A percentile compares a stretch with the other conserved stretches of the same genome.
phyloP scores from a whole-genome alignment of 192 early-diverging fungal genomes.

The Coemansia sp. region DNA sequence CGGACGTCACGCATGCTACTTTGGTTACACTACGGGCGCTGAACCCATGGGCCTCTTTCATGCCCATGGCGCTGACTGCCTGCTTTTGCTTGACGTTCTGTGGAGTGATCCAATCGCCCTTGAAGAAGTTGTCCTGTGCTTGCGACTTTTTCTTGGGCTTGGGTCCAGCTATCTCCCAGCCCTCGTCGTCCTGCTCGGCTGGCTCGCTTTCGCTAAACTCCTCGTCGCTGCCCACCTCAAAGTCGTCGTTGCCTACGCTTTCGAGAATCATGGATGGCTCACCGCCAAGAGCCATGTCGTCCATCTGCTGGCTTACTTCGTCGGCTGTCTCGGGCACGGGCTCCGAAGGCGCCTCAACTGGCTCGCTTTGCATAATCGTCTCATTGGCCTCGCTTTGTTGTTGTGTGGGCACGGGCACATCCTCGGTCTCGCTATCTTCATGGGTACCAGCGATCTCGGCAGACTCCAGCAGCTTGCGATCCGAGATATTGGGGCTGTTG shows the following conservation, averaged over 20 bases:
- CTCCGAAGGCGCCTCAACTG: not conserved
- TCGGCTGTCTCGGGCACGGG: not conserved
- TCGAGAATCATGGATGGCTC: constrained; percentile 1
- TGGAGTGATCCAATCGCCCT: constrained; percentile 94
- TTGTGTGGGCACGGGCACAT: not conserved
- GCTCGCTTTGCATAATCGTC: not conserved
- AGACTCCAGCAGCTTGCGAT: constrained; percentile 23
- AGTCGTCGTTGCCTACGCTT: constrained; percentile 11
- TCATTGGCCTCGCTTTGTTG: constrained; percentile 4
- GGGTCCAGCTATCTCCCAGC: constrained; percentile 50
- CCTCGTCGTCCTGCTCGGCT: constrained; percentile 42
- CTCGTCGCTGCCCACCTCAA: constrained; percentile 16
- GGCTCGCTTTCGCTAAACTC: constrained; percentile 10
- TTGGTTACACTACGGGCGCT: constrained; percentile 43
- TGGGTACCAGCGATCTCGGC: constrained; percentile 6
- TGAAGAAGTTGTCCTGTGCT: constrained; percentile 55
- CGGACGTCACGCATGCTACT: constrained; percentile 87
- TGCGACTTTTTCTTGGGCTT: constrained; percentile 21
- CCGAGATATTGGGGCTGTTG: constrained; percentile 25
- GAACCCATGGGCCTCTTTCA: constrained; percentile 33
- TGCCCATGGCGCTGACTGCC: constrained; percentile 56
- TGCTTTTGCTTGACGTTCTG: constrained; percentile 75
- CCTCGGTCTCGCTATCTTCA: not conserved
- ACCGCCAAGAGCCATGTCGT: not conserved
- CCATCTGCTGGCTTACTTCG: not conserved